A percentile compares a stretch with the other conserved stretches of the same genome.
Evolutionary conservation across 768 basidiomycete genomes (phyloP).

Genomic region (Clavaria fumosa): DNA sequence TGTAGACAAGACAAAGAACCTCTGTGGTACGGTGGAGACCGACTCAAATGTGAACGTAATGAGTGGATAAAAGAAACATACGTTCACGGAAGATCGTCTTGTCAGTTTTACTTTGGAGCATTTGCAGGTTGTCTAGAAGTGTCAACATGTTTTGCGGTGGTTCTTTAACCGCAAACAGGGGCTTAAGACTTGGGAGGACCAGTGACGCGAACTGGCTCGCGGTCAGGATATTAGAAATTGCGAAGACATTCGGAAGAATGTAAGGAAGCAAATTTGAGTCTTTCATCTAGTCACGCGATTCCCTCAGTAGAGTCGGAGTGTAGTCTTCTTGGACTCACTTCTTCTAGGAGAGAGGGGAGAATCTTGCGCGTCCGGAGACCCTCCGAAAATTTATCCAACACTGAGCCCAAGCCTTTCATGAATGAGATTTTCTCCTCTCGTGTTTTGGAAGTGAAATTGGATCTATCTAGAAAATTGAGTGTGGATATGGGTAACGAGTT

Average conservation of each 20-base stretch:
- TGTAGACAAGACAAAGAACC: conserved; percentile 92
- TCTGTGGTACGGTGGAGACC: conserved; percentile 31
- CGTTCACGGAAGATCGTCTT: conserved; percentile 79
- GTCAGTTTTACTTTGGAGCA: conserved; percentile 82
- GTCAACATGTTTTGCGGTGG: conserved; percentile 97
- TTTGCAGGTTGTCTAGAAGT: conserved; percentile 72
- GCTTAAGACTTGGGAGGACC: conserved; percentile 80
- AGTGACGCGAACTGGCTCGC: conserved; percentile 64
- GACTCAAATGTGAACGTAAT: neutral
- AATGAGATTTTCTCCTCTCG: conserved; percentile 94
- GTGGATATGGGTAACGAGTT: conserved; percentile 92
- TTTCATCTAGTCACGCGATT: conserved; percentile 60
- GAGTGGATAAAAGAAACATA: conserved; percentile 24
- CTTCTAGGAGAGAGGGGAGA: conserved; percentile 82
- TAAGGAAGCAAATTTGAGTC: conserved; percentile 87
- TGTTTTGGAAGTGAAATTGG: conserved; percentile 88
- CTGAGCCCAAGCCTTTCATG: conserved; percentile 75
- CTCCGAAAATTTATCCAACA: conserved; percentile 76
- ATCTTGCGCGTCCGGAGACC: conserved; percentile 79
- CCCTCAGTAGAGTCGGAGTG: neutral
- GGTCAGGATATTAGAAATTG: conserved; percentile 65
- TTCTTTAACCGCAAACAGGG: conserved; percentile 80
- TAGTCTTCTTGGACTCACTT: conserved; percentile 31
- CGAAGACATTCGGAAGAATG: conserved; percentile 90
- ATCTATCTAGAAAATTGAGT: conserved; percentile 88